These are phyloP conservation scores for Chlorella sp. DNA, from an alignment of 139 green algal species.

Conservation along the genomic window DNA sequence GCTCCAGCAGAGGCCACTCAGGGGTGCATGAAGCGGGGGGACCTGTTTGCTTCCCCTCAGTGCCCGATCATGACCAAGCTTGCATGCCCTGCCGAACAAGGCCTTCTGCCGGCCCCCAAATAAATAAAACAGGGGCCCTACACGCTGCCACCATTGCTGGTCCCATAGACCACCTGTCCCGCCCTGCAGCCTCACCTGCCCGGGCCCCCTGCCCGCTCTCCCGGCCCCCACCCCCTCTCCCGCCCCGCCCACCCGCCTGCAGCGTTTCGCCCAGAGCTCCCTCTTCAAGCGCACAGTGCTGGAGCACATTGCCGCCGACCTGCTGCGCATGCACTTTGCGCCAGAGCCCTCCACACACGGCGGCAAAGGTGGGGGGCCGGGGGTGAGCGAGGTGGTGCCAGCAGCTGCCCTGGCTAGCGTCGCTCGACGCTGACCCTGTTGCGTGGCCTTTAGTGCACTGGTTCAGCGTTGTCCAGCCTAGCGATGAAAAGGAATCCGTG, in stretches of 20 bases:
- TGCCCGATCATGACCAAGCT: too few species aligned
- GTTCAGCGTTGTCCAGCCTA: too few species aligned
- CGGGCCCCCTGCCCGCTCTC: neutral
- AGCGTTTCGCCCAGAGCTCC: slow-evolving; percentile 76
- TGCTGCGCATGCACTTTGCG: slow-evolving; percentile 65
- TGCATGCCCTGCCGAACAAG: too few species aligned
- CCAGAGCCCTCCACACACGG: slow-evolving; percentile 21
- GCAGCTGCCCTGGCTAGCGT: too few species aligned
- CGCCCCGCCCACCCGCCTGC: slow-evolving; percentile 21
- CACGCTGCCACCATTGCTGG: neutral
- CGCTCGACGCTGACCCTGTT: too few species aligned
- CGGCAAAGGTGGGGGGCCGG: neutral
- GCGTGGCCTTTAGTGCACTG: too few species aligned
- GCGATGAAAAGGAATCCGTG: neutral
- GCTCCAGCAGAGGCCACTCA: too few species aligned
- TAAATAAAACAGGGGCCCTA: too few species aligned
- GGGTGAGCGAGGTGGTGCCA: neutral
- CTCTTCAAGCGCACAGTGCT: slow-evolving; percentile 87
- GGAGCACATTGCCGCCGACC: slow-evolving; percentile 89
- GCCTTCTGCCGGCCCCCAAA: too few species aligned
- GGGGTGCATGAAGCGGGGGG: too few species aligned
- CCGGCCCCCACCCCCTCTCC: neutral
- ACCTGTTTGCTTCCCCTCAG: too few species aligned
- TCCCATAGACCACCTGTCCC: neutral
- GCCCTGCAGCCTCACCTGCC: neutral